These are phyloP conservation scores for Sphaerulina populicola DNA, from an alignment of 2,329 filamentous ascomycete species.

Conservation along the genomic window DNA sequence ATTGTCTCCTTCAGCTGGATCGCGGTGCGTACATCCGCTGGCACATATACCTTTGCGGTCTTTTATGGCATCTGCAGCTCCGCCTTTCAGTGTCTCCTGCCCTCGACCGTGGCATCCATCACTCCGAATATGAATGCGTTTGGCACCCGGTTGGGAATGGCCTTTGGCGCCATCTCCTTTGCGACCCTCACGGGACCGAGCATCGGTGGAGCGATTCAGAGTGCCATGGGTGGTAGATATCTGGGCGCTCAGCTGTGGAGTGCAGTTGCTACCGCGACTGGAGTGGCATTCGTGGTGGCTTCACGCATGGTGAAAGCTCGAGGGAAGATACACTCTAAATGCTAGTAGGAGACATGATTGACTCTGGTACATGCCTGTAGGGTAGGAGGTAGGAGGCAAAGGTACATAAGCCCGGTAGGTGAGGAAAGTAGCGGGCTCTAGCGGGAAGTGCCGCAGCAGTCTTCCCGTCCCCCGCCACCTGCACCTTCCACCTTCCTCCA, in stretches of 20 bases:
- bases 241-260: slow-evolving; percentile 39
- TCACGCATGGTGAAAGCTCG: slow-evolving; percentile 25
- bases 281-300: slow-evolving; percentile 16
- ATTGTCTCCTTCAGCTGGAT: slow-evolving; percentile 52
- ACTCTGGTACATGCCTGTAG: too few species aligned
- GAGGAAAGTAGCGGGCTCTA: not conserved
- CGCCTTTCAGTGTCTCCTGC: slow-evolving; percentile 41
- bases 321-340: slow-evolving; percentile 11
- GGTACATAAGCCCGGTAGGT: not conserved
- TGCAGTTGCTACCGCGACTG: slow-evolving; percentile 24
- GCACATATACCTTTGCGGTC: slow-evolving; percentile 39
- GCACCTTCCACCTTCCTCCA: too few species aligned
- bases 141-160: slow-evolving; percentile 43
- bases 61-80: slow-evolving; percentile 41
- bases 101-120: slow-evolving; percentile 37
- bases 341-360: not conserved
- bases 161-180: slow-evolving; percentile 39
- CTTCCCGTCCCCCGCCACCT: too few species aligned
- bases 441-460: too few species aligned
- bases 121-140: slow-evolving; percentile 41
- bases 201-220: slow-evolving; percentile 41
- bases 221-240: slow-evolving; percentile 35
- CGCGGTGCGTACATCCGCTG: slow-evolving; percentile 37
- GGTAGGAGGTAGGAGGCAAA: too few species aligned
- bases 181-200: slow-evolving; percentile 42